Evolutionary conservation across 2,329 filamentous ascomycete species (phyloP), one percentile per base, ranked within the genome.

Genomic region (Phoma sp.): DNA sequence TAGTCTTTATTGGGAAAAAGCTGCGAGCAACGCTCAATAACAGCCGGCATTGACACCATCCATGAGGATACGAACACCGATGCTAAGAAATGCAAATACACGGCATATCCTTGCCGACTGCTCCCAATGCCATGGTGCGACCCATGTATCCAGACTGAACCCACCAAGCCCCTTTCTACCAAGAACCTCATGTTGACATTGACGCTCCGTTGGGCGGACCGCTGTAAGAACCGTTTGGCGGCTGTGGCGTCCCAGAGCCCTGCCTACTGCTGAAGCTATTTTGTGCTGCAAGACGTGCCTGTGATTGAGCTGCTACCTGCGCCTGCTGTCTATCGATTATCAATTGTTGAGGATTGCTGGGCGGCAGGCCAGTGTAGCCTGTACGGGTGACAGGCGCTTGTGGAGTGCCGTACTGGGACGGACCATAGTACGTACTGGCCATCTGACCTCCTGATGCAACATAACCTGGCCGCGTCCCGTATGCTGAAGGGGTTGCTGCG

Each of bases 211-310:
- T 70, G 9, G 61, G 41, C 19, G 61, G 62, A n/a, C 65, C 63
- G 9, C 61, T 58, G 37, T 67, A 68, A 19, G 67, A 67, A 4
- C 67, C 63, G 25, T 67, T 72, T 1, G 70, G 65, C 9, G 73
- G 74, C 53, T 76, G 74, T 5, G 74, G 74, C 17, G 74, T 76
- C 4, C 72, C 71, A 17, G 72, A 74, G 9, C 64, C 71, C 52
- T 70, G 69, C 40, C 70, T 65, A 45, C 61, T 70, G 37, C 61
- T 69, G 43, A 74, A 71, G 55, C 67, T 73, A 25, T 67, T 73
- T 41, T 74, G 72, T 31, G 73, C 72, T 15, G 72, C 70, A 17
- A 75, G 56, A 8, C 72, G 68, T 7, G 73, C 73, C 60, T 74
- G 72, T 24, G 72, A 67, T 44, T 76, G 74, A 10, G 67, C 62